These are phyloP conservation scores for Conringia planisiliqua DNA, from an alignment of 345 rosid genomes.

Conservation along the genomic window DNA sequence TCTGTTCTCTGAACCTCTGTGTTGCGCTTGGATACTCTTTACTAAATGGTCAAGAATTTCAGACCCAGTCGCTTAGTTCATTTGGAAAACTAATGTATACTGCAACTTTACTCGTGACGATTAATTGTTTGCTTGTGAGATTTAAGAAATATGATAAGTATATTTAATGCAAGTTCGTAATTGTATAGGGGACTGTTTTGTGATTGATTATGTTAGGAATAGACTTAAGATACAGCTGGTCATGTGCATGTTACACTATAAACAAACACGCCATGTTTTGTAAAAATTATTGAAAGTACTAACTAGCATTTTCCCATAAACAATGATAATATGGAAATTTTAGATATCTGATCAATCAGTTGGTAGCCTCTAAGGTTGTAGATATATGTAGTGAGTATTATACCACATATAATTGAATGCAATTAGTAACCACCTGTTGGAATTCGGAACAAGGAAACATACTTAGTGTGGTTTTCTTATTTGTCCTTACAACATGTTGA, in stretches of 20 bases:
- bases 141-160: too few species aligned
- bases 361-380: not conserved
- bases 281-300: not conserved
- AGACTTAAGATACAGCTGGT: not conserved
- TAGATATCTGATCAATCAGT: not conserved
- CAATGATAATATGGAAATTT: not conserved
- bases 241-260: not conserved
- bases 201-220: not conserved
- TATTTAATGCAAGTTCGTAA: too few species aligned
- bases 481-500: not conserved
- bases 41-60: too few species aligned
- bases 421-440: not conserved
- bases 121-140: not conserved
- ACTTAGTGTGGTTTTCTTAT: not conserved
- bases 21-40: too few species aligned
- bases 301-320: not conserved
- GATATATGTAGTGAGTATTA: not conserved
- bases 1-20: too few species aligned
- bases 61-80: too few species aligned
- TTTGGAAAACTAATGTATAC: too few species aligned
- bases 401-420: not conserved
- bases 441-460: not conserved
- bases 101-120: too few species aligned
- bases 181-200: too few species aligned
- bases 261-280: not conserved